Evolutionary conservation across 208 protist species (phyloP), one percentile per base, ranked within the genome.

Genomic region (Trypanosoma caninum): DNA sequence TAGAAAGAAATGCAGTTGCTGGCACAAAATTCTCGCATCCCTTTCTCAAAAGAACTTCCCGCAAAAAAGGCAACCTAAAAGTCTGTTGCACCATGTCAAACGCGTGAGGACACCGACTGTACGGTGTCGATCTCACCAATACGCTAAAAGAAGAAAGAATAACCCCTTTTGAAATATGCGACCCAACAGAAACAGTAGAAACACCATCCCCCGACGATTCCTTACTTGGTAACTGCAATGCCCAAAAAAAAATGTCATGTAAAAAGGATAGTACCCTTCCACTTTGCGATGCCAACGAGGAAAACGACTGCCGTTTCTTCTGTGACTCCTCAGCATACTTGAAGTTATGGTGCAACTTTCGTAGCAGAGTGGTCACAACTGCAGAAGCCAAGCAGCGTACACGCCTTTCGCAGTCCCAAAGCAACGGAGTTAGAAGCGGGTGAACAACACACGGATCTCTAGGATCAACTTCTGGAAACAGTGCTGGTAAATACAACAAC

Each of bases 261-360:
- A 93, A 22, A 5, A 64, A 68, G 2, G 74, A 18, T 37, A 93
- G 63, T 11, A 70, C 46, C 14, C 69, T 60, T n/a, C 83, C 82
- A 46, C 80, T 69, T 63, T 83, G 87, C 1, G 74, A 72, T 4
- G 81, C 65, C n/a, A 93, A 52, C 10, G 87, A 84, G 7, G 79
- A 72, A 46, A 91, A 93, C 14, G 87, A 80, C 59, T 80, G 77
- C 22, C 71, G 61, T n/a, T 71, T 55, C 14, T 48, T 58, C 30
- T 77, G 57, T 28, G 80, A 74, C 59, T 93, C 87, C 67, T 93
- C 81, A 14, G 87, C 87, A 65, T 85, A 87, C 69, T 82, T 72
- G 22, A 94, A 70, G 40, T 50, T 84, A 3, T 58, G 54, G 9
- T 83, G 80, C n/a, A 90, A 60, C 55, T 82, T 84, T 33, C 64